Conservation (phyloP, 352 stramenopile species). For the Globisporangium cystogenes region DNA sequence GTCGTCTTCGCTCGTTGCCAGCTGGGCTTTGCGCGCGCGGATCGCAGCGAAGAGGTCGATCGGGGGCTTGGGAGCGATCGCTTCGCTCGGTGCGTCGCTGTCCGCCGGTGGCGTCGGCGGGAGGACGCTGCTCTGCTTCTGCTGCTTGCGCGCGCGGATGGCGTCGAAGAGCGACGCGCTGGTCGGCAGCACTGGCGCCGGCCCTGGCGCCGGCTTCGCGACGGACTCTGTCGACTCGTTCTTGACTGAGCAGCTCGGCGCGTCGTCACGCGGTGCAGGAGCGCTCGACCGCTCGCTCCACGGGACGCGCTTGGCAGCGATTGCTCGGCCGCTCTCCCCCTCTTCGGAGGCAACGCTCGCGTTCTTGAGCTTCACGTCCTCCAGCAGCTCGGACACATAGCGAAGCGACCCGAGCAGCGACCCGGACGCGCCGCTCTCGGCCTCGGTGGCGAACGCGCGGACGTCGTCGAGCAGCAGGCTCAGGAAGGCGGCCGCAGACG, state of each 20-base stretch:
- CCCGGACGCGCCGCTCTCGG: not conserved
- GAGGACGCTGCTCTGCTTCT: not conserved
- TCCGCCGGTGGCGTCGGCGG: not conserved
- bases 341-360: not conserved
- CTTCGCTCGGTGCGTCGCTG: not conserved
- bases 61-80: slow-evolving; percentile 8
- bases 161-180: slow-evolving; percentile 42
- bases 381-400: slow-evolving; percentile 28
- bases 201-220: not conserved
- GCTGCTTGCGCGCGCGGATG: slow-evolving; percentile 35
- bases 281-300: slow-evolving; percentile 22
- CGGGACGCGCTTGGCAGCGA: slow-evolving; percentile 13
- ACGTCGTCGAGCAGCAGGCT: slow-evolving; percentile 35
- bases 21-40: slow-evolving; percentile 29
- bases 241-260: not conserved
- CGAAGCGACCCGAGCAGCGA: slow-evolving; percentile 12
- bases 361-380: slow-evolving; percentile 40
- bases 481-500: slow-evolving; percentile 14
- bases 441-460: not conserved
- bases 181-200: slow-evolving; percentile 10
- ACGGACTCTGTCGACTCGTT: not conserved
- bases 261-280: not conserved
- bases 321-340: too few species aligned
- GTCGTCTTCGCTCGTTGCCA: not conserved
- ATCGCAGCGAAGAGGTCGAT: slow-evolving; percentile 64